These are phyloP conservation scores for Nemania sp. DNA, from an alignment of 2,329 filamentous ascomycete species.

Conservation along the genomic window DNA sequence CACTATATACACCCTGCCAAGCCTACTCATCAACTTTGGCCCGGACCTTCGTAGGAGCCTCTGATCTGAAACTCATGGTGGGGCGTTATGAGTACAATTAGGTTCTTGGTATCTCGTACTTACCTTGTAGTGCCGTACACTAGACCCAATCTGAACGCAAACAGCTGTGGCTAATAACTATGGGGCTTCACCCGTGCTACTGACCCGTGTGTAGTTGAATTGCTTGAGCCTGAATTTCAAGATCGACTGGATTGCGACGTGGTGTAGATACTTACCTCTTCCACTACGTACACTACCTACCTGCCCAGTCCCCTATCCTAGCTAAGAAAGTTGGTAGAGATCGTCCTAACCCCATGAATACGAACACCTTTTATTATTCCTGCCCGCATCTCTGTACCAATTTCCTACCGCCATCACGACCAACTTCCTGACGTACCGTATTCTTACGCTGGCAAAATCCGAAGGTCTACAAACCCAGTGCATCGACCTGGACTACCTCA, in stretches of 20 bases:
- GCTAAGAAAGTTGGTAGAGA: constrained; percentile 20
- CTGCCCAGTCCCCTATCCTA: constrained; percentile 1
- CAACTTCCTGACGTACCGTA: constrained; percentile 4
- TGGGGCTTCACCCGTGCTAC: neutral
- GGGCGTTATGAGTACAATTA: too few relatives aligned
- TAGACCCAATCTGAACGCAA: neutral
- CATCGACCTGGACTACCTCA: neutral
- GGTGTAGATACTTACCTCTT: too few relatives aligned
- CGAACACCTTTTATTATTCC: constrained; percentile 34
- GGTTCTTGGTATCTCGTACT: too few relatives aligned
- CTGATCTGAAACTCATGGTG: constrained; percentile 16
- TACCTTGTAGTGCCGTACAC: too few relatives aligned
- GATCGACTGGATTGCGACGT: constrained; percentile 13
- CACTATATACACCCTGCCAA: too few relatives aligned
- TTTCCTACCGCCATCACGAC: neutral
- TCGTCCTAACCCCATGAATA: constrained; percentile 30
- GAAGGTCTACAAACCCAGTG: neutral
- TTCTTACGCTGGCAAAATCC: neutral
- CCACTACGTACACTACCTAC: too few relatives aligned
- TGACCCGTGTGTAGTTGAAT: too few relatives aligned
- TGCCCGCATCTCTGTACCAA: constrained; percentile 4
- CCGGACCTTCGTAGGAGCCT: too few relatives aligned
- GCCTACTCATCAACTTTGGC: too few relatives aligned
- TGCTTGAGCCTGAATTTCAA: constrained; percentile 25
- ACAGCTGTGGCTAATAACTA: constrained; percentile 27